Conservation (phyloP, 495 filamentous ascomycete genomes). For the Glutinoglossum americanum region DNA sequence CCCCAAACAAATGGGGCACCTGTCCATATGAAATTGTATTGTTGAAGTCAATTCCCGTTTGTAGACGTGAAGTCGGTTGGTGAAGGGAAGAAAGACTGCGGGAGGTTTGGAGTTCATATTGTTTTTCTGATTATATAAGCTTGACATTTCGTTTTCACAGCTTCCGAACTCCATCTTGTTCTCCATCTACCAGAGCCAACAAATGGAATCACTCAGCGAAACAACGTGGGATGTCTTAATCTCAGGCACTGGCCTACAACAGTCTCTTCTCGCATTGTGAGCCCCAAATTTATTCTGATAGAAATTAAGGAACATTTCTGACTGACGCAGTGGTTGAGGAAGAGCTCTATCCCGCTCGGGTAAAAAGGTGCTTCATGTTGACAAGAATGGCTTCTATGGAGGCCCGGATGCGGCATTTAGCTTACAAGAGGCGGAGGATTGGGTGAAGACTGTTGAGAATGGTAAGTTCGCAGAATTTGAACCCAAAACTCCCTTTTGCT, state of each 20-base stretch:
- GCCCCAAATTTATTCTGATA: conserved; percentile 10
- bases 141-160: neutral
- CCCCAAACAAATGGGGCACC: neutral
- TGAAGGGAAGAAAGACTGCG: neutral
- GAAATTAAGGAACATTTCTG: conserved; percentile 22
- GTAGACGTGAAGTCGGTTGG: neutral
- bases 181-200: neutral
- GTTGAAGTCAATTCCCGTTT: neutral
- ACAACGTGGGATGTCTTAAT: conserved; percentile 85
- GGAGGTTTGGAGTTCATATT: neutral
- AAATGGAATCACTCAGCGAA: conserved; percentile 61
- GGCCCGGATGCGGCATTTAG: conserved; percentile 70
- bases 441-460: conserved; percentile 33
- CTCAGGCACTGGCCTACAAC: conserved; percentile 67
- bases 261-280: conserved; percentile 88
- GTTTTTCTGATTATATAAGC: neutral
- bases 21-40: neutral
- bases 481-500: neutral
- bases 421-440: conserved; percentile 58
- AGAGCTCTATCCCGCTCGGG: conserved; percentile 82
- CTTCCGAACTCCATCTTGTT: neutral
- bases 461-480: conserved; percentile 15
- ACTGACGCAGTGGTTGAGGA: conserved; percentile 38
- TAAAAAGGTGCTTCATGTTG: conserved; percentile 81
- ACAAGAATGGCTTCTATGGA: conserved; percentile 75